A percentile compares a stretch with the other conserved stretches of the same genome.
phyloP scores from a whole-genome alignment of 352 stramenopile species.

The Pythium aristosporum region DNA sequence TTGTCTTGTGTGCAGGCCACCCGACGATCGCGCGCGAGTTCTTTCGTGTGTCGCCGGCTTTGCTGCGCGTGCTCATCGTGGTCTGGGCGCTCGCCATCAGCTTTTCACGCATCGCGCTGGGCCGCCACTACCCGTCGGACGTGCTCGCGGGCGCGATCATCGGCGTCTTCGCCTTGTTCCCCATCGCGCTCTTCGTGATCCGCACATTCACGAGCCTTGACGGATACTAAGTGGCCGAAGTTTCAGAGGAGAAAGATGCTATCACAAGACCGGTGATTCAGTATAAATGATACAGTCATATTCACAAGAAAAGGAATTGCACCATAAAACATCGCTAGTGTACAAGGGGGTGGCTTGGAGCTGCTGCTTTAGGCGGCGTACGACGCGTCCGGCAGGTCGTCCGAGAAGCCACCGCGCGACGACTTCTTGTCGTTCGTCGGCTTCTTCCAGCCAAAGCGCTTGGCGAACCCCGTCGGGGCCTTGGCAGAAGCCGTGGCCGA shows the following conservation, averaged over 20 bases:
- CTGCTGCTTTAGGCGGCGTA: slow-evolving; percentile 16
- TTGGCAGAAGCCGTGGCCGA: slow-evolving; percentile 33
- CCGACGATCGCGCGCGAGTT: slow-evolving; percentile 46
- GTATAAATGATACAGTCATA: not conserved
- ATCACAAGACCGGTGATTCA: not conserved
- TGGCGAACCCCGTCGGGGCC: slow-evolving; percentile 31
- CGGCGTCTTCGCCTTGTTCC: slow-evolving; percentile 48
- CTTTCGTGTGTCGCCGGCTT: slow-evolving; percentile 44
- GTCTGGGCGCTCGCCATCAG: slow-evolving; percentile 71
- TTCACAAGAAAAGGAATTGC: not conserved
- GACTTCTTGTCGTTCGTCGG: slow-evolving; percentile 23
- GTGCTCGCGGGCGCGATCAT: slow-evolving; percentile 64
- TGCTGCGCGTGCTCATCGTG: slow-evolving; percentile 41
- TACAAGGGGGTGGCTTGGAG: not conserved
- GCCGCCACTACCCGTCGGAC: slow-evolving; percentile 82
- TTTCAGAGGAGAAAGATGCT: not conserved
- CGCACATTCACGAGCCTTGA: slow-evolving; percentile 9
- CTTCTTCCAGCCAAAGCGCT: slow-evolving; percentile 57
- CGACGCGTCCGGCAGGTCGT: slow-evolving; percentile 20
- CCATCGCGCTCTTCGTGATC: slow-evolving; percentile 20
- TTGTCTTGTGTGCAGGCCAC: slow-evolving; percentile 23
- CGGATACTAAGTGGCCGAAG: not conserved
- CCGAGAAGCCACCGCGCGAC: slow-evolving; percentile 19
- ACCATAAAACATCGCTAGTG: slow-evolving; percentile 1
- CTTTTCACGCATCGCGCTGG: slow-evolving; percentile 79